Base-by-base conservation (phyloP, 1,284 basidiomycete genomes). In the Laetiporus sulphureus region DNA sequence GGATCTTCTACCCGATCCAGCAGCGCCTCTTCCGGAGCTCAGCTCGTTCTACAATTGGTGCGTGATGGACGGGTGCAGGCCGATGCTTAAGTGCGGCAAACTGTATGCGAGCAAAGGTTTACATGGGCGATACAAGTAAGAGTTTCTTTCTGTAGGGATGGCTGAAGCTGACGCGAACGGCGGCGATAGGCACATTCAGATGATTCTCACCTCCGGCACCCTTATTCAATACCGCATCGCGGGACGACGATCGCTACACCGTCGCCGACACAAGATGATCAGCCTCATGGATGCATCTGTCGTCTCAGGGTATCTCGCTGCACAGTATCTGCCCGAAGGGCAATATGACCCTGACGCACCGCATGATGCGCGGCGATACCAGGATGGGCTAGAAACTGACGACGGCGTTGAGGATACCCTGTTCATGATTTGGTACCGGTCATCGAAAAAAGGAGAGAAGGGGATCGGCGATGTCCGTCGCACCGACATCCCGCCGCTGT, bases 21-120 rank as follows among this genome's bases (percentile, higher is more conserved):
- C 75, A 20, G 64, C 66, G 5, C 66, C 74, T 7, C 63, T 79
- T 27, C 72, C 78, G 2, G 73, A 77, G 20, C 61, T 89, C 38
- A 68, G 73, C 40, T 67, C 70, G 6, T 62, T 89, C 38, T 91
- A 85, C 68, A 83, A 83, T 52, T 90, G 87, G 90, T 93, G 88
- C 58, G 67, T 79, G 4, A 56, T 91, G 47, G 75, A 83, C 31
- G 77, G 75, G 5, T 93, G 91, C 53, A 74, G 77, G 44, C 72
- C 84, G 6, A 79, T 92, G 40, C 59, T 80, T 27, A 80, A 78
- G 53, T 72, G 74, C 5, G 90, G 90, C 0, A 77, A 77, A 38
- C 58, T 88, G 12, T 91, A 77, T 55, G 74, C 75, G 59, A 75
- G 83, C 49, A 71, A 71, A 47, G 84, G 83, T 3, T 57, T 81